A percentile compares a stretch with the other conserved stretches of the same genome.
Conservation (phyloP, 805 yeast genomes). For the Starmerella vaccinii region DNA sequence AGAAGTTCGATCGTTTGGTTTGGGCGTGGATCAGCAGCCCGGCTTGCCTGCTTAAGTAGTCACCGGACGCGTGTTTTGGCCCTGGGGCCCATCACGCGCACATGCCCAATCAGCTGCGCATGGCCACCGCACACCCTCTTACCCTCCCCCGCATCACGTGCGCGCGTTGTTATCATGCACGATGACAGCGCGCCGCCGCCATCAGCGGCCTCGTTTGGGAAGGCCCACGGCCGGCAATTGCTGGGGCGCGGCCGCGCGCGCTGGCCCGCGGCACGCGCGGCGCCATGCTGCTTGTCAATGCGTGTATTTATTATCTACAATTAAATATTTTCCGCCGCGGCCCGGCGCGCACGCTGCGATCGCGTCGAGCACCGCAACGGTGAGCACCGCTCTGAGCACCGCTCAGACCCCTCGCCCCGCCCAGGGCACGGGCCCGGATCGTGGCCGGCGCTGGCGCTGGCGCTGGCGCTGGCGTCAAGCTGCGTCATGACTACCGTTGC, state of each 20-base stretch:
- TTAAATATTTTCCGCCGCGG: neutral
- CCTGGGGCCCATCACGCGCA: no score
- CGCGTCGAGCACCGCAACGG: conserved; percentile 1
- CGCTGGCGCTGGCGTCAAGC: no score
- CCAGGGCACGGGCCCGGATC: no score
- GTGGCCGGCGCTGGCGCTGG: neutral
- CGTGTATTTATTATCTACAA: neutral
- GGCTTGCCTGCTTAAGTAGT: conserved; percentile 4
- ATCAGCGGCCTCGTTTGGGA: no score
- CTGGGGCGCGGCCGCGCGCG: neutral
- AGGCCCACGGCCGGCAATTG: no score
- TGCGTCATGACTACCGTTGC: no score
- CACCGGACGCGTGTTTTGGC: conserved; percentile 5
- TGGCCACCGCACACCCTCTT: no score
- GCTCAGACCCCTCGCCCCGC: no score
- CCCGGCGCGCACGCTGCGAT: neutral
- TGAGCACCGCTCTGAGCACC: neutral
- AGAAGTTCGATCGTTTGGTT: no score
- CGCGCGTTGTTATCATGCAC: conserved; percentile 2
- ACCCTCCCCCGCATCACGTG: conserved; percentile 1
- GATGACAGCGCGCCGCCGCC: conserved; percentile 5
- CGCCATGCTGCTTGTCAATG: no score
- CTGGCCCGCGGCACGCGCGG: neutral
- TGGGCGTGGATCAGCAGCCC: no score
- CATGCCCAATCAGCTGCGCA: conserved; percentile 3